Conservation (phyloP, 2,329 filamentous ascomycete genomes). For the Grosmannia clavigera region DNA sequence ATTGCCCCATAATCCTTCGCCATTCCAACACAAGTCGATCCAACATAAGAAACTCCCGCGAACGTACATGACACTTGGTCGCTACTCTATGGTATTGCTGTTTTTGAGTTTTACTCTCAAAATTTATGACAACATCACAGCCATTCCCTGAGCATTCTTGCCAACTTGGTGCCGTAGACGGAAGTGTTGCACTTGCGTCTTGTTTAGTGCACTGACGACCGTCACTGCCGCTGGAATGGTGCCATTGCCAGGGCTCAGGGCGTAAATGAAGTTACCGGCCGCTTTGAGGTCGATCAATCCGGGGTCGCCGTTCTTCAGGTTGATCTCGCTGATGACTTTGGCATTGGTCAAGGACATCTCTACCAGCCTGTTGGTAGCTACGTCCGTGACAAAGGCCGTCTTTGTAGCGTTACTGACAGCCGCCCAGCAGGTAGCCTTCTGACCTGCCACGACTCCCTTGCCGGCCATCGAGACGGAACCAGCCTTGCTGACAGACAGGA, state of each 20-base stretch:
- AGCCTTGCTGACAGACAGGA: slow-evolving; percentile 13
- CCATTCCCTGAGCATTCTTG: slow-evolving; percentile 20
- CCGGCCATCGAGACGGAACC: slow-evolving; percentile 21
- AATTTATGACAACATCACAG: slow-evolving; percentile 8
- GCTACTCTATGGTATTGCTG: too few species aligned
- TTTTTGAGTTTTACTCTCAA: neutral
- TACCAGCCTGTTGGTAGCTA: slow-evolving; percentile 36
- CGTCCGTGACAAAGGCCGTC: slow-evolving; percentile 48
- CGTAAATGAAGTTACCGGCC: slow-evolving; percentile 44
- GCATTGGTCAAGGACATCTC: slow-evolving; percentile 42
- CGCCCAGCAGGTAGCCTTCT: slow-evolving; percentile 46
- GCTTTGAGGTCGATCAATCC: slow-evolving; percentile 44
- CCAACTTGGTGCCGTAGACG: slow-evolving; percentile 15
- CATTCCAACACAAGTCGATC: too few species aligned
- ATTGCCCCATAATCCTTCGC: too few species aligned
- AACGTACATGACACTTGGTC: too few species aligned
- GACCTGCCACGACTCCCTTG: slow-evolving; percentile 32
- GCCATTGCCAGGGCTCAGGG: slow-evolving; percentile 40
- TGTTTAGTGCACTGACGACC: slow-evolving; percentile 23
- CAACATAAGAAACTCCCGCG: too few species aligned
- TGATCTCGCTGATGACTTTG: slow-evolving; percentile 27
- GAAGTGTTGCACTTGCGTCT: slow-evolving; percentile 22
- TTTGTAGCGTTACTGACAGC: slow-evolving; percentile 33
- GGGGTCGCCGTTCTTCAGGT: slow-evolving; percentile 32
- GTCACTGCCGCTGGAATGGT: slow-evolving; percentile 22